Base-by-base conservation (phyloP, 345 rosid genomes). In the Kandelia obovata region DNA sequence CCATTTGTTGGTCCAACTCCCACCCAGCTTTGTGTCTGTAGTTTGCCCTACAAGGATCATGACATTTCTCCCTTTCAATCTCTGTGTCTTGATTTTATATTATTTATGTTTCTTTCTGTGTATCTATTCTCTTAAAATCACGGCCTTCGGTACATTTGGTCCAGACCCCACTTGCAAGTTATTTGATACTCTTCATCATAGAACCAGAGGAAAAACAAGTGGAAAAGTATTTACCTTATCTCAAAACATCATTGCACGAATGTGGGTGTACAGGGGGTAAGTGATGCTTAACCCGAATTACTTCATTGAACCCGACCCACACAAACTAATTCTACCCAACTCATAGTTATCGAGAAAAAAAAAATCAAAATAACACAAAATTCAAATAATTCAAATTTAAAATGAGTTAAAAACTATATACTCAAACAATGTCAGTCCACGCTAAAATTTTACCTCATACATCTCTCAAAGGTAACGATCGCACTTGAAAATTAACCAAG, bases 21-120 rank as follows among this genome's bases (percentile, higher is more conserved):
- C 13, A 68, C 52, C 73, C 69, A 69, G 52, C 6, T 43, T 43
- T 43, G 17, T 86, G 91, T 86, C 89, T 78, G 89, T 72, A 67
- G 88, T 87, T 85, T 77, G 70, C 82, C 83, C 86, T 61, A 80
- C 89, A 87, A 66, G 35, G 80, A 79, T 71, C 76, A 62, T 69
- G 79, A 82, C 83, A 61, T 72, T 65, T 56, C 80, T 68, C 64
- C 72, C 75, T 79, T 79, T 78, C 72, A 67, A 59, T 80, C 72
- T 71, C 74, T 52, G 31, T 43, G 74, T 61, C 64, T 72, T 28
- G 5, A 73, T 79, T 78, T 66, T 13, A 10, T 25, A 8, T n/a
- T 31, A 13, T 63, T 61, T 69, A 61, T 78, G 82, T 81, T 74
- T 73, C 46, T 73, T 43, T 43, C 17, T 13, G 39, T 81, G 31